phyloP scores from a whole-genome alignment of 441 rosid species.

The Corymbia calophylla region DNA sequence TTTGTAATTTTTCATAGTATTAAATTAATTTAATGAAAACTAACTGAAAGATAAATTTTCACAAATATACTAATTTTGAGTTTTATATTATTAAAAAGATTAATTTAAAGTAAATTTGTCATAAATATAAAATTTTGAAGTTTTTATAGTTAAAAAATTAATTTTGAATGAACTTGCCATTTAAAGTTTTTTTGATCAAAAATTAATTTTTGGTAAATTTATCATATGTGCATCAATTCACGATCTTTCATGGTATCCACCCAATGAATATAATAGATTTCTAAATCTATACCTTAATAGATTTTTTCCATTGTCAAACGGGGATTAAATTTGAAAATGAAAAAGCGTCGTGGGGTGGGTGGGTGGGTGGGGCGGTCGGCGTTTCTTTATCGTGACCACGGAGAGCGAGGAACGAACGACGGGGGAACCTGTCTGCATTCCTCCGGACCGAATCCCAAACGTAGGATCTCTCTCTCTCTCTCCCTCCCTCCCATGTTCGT shows the following conservation, averaged over 20 bases:
- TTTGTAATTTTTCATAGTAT: no score
- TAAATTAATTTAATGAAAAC: rapidly evolving
- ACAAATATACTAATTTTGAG: rapidly evolving
- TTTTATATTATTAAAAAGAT: no score
- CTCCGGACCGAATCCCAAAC: background rate
- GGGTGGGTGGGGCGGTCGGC: background rate
- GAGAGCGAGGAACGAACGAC: background rate
- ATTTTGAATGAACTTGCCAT: no score
- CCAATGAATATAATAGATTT: background rate
- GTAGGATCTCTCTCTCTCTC: background rate
- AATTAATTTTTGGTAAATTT: no score
- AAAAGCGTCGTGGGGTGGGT: background rate
- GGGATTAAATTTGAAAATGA: background rate
- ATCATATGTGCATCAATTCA: no score
- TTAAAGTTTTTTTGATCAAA: no score
- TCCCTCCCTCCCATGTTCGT: background rate
- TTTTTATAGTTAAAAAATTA: no score
- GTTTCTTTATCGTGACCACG: background rate
- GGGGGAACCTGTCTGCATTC: background rate
- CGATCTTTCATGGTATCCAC: no score
- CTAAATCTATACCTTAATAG: background rate
- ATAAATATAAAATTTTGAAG: rapidly evolving
- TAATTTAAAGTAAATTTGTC: rapidly evolving
- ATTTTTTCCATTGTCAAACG: background rate
- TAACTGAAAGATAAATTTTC: no score